Conservation (phyloP, 2,329 filamentous ascomycete species). For the Hypoxylon rubiginosum region DNA sequence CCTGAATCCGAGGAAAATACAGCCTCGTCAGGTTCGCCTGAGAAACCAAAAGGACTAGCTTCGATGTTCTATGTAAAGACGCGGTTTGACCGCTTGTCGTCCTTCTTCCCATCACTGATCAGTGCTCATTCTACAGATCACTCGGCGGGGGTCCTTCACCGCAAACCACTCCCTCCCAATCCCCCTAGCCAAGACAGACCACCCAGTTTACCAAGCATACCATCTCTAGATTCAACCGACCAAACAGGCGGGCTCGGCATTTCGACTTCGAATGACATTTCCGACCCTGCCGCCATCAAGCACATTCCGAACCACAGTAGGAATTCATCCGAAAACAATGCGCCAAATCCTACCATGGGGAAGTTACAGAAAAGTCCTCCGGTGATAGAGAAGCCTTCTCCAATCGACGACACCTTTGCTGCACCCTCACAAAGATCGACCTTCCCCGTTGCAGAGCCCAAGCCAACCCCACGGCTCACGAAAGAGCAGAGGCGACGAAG, state of each 20-base stretch:
- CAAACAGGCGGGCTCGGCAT: conserved; percentile 14
- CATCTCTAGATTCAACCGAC: conserved; percentile 26
- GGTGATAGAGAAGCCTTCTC: conserved; percentile 37
- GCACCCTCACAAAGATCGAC: conserved; percentile 40
- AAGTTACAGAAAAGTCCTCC: conserved; percentile 47
- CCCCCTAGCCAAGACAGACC: conserved; percentile 40
- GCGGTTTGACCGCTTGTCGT: conserved; percentile 49
- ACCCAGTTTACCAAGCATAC: conserved; percentile 36
- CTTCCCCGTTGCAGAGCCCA: conserved; percentile 47
- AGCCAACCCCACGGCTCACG: conserved; percentile 46
- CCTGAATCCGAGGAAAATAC: conserved; percentile 13
- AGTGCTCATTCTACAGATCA: conserved; percentile 44
- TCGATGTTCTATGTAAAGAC: conserved; percentile 43
- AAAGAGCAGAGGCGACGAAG: conserved; percentile 49
- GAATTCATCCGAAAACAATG: conserved; percentile 34
- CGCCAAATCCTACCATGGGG: conserved; percentile 18
- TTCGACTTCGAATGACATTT: conserved; percentile 10
- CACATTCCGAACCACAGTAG: conserved; percentile 30
- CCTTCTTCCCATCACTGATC: conserved; percentile 53
- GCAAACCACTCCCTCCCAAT: conserved; percentile 48
- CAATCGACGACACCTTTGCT: conserved; percentile 33
- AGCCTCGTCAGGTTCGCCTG: conserved; percentile 11
- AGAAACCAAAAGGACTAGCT: conserved; percentile 20
- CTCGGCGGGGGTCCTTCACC: conserved; percentile 37
- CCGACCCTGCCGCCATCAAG: conserved; percentile 16